A percentile compares a stretch with the other conserved stretches of the same genome.
These are phyloP conservation scores for Sarocladiaceae sp. DNA, from an alignment of 2,329 filamentous ascomycete genomes.

Conservation along the genomic window DNA sequence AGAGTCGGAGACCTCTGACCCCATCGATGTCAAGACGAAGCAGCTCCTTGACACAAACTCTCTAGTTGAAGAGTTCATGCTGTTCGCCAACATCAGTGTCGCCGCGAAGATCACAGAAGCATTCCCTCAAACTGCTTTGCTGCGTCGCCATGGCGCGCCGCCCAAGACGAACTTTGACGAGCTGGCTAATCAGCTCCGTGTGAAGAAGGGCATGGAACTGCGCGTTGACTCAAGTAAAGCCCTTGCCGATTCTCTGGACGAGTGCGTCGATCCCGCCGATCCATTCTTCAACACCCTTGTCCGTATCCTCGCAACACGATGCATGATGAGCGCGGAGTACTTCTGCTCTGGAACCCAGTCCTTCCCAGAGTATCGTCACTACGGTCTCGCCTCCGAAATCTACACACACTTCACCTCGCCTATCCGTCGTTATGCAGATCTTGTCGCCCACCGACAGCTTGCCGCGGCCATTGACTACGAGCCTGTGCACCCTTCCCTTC, in stretches of 20 bases:
- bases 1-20: constrained; percentile 92
- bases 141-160: constrained; percentile 85
- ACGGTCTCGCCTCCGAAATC: constrained; percentile 91
- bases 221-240: constrained; percentile 82
- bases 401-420: constrained; percentile 99
- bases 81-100: constrained; percentile 94
- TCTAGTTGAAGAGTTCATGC: constrained; percentile 97
- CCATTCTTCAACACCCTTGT: constrained; percentile 99
- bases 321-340: constrained; percentile 99
- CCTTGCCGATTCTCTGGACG: constrained; percentile 87
- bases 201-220: constrained; percentile 76
- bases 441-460: constrained; percentile 88
- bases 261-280: constrained; percentile 69
- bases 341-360: constrained; percentile 92
- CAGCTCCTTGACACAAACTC: constrained; percentile 92
- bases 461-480: constrained; percentile 94
- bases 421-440: constrained; percentile 94
- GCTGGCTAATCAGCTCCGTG: constrained; percentile 80
- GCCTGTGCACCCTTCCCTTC: constrained; percentile 71
- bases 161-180: constrained; percentile 97
- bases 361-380: constrained; percentile 92
- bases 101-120: constrained; percentile 83
- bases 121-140: constrained; percentile 90
- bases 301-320: constrained; percentile 93
- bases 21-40: constrained; percentile 94